Evolutionary conservation across 306 rosid species (phyloP), one percentile per base, ranked within the genome.

Genomic region (Begonia masoniana): DNA sequence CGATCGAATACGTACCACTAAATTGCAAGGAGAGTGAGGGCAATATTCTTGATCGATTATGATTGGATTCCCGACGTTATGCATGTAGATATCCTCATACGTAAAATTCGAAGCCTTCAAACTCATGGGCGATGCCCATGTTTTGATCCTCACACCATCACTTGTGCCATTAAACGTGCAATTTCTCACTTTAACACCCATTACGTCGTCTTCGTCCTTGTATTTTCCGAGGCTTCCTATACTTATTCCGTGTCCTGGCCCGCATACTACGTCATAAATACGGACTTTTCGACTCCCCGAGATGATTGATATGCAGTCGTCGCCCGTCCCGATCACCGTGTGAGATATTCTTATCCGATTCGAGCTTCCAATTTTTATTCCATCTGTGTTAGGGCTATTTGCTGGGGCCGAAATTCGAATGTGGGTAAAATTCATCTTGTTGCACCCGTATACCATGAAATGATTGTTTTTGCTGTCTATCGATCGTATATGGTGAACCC

Each of bases 161-260:
- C 24, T 45, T 0, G 92, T 77, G 4, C 65, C 68, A 6, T 2
- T 13, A 10, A 82, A 67, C 0, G 70, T 80, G 61, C 88, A 75
- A 35, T 79, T 67, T 43, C 35, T 67, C 15, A 82, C 81, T 39
- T 21, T 31, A 0, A 82, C 48, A 17, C 74, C 78, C 7, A 15
- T 10, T 1, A 85, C 72, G 47, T 68, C 81, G 5, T 55, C 13
- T 62, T 79, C 85, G 0, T 55, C 57, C 0, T 53, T 51, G 14
- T 12, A 10, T 26, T 26, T 62, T 0, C 95, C 92, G 0, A 85
- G 71, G 61, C 95, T 82, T 47, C 95, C 91, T 0, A 85, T 61
- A 41, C 91, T 85, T 15, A 85, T 78, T 9, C 95, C 80, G 50
- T 85, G 92, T 31, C 95, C 88, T 0, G 95, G 92, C 7, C 88